These are phyloP conservation scores for Saccharomycopsis microspora DNA, from an alignment of 805 yeast genomes.

Conservation along the genomic window DNA sequence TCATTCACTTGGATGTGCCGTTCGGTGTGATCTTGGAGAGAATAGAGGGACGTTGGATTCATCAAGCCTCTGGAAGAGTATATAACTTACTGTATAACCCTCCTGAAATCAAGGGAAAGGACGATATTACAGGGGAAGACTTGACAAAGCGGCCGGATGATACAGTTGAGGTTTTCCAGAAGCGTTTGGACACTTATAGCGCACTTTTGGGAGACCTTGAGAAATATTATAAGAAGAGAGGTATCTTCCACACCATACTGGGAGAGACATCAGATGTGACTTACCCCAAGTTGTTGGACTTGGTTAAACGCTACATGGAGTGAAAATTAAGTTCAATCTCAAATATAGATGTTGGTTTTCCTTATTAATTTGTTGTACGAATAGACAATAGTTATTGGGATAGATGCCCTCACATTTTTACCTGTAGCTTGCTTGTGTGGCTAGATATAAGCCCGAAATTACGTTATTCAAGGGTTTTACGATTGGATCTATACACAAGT, in stretches of 20 bases:
- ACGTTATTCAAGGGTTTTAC: no score
- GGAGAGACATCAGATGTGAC: slow-evolving; percentile 83
- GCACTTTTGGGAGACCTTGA: slow-evolving; percentile 51
- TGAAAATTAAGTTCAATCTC: background rate
- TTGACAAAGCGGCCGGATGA: slow-evolving; percentile 76
- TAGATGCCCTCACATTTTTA: no score
- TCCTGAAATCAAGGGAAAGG: slow-evolving; percentile 70
- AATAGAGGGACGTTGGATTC: slow-evolving; percentile 80
- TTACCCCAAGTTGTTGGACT: slow-evolving; percentile 51
- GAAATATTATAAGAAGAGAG: slow-evolving; percentile 39
- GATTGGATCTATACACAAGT: no score
- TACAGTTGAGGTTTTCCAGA: slow-evolving; percentile 58
- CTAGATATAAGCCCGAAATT: no score
- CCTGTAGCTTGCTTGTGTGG: no score
- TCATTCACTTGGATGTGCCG: slow-evolving; percentile 85
- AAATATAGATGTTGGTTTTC: background rate
- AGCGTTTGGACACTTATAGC: slow-evolving; percentile 54
- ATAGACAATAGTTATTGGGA: no score
- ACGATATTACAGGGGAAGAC: slow-evolving; percentile 86
- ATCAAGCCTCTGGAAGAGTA: slow-evolving; percentile 72
- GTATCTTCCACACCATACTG: slow-evolving; percentile 41
- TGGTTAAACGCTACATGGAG: slow-evolving; percentile 25
- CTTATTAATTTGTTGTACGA: background rate
- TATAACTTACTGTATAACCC: slow-evolving; percentile 84
- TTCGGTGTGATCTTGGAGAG: slow-evolving; percentile 69